Evolutionary conservation across 208 protist species (phyloP).

Genomic region (Leishmania major): DNA sequence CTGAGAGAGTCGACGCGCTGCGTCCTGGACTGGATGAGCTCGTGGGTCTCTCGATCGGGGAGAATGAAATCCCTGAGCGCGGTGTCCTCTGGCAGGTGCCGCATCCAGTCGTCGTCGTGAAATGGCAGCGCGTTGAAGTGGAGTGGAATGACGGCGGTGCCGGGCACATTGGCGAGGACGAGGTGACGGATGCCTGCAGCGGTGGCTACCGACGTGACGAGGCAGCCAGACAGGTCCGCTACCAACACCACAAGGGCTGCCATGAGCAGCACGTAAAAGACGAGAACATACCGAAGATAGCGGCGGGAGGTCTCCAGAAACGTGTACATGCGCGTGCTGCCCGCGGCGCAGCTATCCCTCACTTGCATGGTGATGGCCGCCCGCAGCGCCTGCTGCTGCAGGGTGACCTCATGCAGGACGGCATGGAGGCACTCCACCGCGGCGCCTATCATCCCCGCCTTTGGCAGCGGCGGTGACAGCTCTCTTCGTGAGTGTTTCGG

Average conservation of each 20-base stretch:
- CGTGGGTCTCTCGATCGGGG: slow-evolving; percentile 14
- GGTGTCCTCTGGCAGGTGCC: slow-evolving; percentile 30
- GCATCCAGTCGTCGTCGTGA: slow-evolving; percentile 61
- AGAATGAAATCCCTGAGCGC: slow-evolving; percentile 30
- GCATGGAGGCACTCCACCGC: slow-evolving; percentile 16
- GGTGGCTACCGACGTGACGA: slow-evolving; percentile 35
- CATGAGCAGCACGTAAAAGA: slow-evolving; percentile 28
- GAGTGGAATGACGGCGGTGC: slow-evolving; percentile 52
- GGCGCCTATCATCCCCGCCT: not conserved
- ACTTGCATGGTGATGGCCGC: not conserved
- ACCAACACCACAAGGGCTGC: slow-evolving; percentile 9
- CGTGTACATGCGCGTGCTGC: not conserved
- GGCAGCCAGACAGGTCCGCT: slow-evolving; percentile 24
- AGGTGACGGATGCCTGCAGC: slow-evolving; percentile 39
- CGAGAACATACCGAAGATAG: slow-evolving; percentile 13
- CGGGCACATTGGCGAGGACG: slow-evolving; percentile 48
- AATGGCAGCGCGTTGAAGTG: slow-evolving; percentile 65
- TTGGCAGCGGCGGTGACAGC: not conserved
- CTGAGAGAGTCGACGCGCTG: not conserved
- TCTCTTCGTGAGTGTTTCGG: not conserved
- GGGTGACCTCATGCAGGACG: slow-evolving; percentile 1
- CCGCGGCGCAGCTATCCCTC: not conserved
- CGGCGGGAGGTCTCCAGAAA: slow-evolving; percentile 15
- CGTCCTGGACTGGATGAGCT: slow-evolving; percentile 2
- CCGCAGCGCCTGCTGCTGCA: slow-evolving; percentile 12